phyloP scores from a whole-genome alignment of 345 rosid genomes.

The Euphorbia lathyris region DNA sequence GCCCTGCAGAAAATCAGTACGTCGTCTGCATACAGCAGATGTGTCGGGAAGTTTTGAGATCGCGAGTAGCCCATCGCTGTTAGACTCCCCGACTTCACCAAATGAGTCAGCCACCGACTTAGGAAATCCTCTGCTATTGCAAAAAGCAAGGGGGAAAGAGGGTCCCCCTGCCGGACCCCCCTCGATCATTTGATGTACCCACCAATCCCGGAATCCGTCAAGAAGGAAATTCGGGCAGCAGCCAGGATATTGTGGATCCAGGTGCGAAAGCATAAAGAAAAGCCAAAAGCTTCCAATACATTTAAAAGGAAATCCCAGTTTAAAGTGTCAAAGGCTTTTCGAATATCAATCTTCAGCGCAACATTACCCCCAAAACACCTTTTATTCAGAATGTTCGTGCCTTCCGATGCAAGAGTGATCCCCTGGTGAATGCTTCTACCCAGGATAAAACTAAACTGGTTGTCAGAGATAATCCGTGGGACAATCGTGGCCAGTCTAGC shows the following conservation, averaged over 20 bases:
- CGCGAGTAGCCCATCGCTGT: too few relatives aligned
- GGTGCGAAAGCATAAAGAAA: too few relatives aligned
- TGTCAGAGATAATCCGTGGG: not conserved
- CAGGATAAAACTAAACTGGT: too few relatives aligned
- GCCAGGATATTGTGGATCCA: not conserved
- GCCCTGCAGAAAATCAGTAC: not conserved
- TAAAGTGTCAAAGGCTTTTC: too few relatives aligned
- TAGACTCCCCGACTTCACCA: not conserved
- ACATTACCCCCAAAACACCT: not conserved
- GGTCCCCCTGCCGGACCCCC: not conserved
- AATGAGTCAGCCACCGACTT: not conserved
- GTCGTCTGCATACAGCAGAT: too few relatives aligned
- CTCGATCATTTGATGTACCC: not conserved
- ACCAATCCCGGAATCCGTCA: not conserved
- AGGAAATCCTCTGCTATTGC: not conserved
- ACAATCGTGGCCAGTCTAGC: not conserved
- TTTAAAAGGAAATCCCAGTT: too few relatives aligned
- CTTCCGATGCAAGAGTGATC: not conserved
- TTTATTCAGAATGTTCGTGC: not conserved
- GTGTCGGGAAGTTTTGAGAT: too few relatives aligned
- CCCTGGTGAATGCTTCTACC: too few relatives aligned
- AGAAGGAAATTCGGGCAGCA: not conserved
- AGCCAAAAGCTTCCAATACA: too few relatives aligned
- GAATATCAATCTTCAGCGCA: too few relatives aligned
- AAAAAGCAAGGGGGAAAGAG: not conserved